Evolutionary conservation across 75 land plant genomes (phyloP).

Genomic region (Pinus tabuliformis): DNA sequence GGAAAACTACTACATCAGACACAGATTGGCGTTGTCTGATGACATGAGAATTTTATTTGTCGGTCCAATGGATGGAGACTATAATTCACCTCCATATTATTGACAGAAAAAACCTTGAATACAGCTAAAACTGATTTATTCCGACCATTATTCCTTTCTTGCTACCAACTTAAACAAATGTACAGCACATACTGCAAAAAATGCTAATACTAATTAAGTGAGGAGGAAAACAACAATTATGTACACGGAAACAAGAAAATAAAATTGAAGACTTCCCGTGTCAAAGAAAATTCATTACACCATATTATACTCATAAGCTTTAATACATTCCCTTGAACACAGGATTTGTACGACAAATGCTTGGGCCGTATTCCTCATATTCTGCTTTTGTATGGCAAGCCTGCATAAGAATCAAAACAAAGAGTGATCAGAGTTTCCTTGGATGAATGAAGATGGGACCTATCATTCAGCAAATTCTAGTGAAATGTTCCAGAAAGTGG

Average conservation of each 20-base stretch:
- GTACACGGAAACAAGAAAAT: background rate
- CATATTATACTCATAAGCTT: slow-evolving; percentile 14
- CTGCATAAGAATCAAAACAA: slow-evolving; percentile 27
- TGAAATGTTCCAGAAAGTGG: background rate
- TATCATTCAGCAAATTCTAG: background rate
- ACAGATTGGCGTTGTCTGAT: background rate
- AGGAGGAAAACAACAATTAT: background rate
- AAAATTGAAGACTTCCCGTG: background rate
- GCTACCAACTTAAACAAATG: slow-evolving; percentile 2
- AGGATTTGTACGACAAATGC: slow-evolving; percentile 94
- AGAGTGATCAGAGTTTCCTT: slow-evolving; percentile 4
- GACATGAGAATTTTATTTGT: background rate
- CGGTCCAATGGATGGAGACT: slow-evolving; percentile 1
- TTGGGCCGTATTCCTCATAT: slow-evolving; percentile 96
- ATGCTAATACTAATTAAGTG: background rate
- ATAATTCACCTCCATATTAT: background rate
- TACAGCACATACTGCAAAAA: slow-evolving; percentile 7
- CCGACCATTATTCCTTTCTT: background rate
- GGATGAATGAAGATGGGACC: too few species aligned
- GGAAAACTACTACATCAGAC: background rate
- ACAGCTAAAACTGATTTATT: background rate
- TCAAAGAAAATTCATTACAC: background rate
- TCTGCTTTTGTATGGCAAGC: slow-evolving; percentile 99
- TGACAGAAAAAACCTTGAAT: background rate
- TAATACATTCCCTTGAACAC: slow-evolving; percentile 97